Conservation (phyloP, 2,329 filamentous ascomycete genomes). For the Neopestalotiopsis sp. region DNA sequence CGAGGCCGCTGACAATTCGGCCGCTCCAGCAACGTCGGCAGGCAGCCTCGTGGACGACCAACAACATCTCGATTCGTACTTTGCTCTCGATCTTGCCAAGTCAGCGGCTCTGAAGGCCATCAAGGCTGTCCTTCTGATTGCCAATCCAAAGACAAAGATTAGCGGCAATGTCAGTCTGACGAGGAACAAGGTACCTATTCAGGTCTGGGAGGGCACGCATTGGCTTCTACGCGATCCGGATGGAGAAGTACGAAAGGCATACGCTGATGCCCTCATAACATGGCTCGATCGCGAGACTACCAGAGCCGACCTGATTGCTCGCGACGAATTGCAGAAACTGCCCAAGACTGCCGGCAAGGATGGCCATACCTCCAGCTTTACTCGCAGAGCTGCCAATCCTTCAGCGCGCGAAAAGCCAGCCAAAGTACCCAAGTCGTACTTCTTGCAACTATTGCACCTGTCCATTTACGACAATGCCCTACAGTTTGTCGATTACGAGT, state of each 20-base stretch:
- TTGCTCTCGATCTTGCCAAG: slow-evolving; percentile 60
- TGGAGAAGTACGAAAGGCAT: slow-evolving; percentile 79
- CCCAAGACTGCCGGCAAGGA: slow-evolving; percentile 48
- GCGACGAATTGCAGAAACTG: slow-evolving; percentile 58
- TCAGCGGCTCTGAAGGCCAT: slow-evolving; percentile 76
- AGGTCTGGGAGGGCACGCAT: slow-evolving; percentile 95
- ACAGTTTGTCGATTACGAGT: slow-evolving; percentile 72
- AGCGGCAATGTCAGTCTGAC: slow-evolving; percentile 67
- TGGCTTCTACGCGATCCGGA: slow-evolving; percentile 86
- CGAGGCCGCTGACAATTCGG: slow-evolving; percentile 49
- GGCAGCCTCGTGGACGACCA: slow-evolving; percentile 50
- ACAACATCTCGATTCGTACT: slow-evolving; percentile 54
- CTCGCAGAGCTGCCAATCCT: slow-evolving; percentile 69
- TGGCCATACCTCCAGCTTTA: slow-evolving; percentile 45
- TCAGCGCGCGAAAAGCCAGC: slow-evolving; percentile 64
- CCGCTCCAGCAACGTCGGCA: slow-evolving; percentile 37
- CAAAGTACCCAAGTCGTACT: slow-evolving; percentile 66
- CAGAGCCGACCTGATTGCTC: slow-evolving; percentile 65
- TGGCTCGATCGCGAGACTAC: slow-evolving; percentile 87
- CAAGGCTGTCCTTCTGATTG: slow-evolving; percentile 81
- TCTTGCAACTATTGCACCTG: slow-evolving; percentile 82
- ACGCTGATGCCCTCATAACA: slow-evolving; percentile 79
- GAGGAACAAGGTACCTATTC: slow-evolving; percentile 76
- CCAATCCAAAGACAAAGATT: slow-evolving; percentile 69
- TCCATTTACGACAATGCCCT: slow-evolving; percentile 88